Evolutionary conservation across 2,329 filamentous ascomycete species (phyloP).

Genomic region (Pseudogymnoascus sp.): DNA sequence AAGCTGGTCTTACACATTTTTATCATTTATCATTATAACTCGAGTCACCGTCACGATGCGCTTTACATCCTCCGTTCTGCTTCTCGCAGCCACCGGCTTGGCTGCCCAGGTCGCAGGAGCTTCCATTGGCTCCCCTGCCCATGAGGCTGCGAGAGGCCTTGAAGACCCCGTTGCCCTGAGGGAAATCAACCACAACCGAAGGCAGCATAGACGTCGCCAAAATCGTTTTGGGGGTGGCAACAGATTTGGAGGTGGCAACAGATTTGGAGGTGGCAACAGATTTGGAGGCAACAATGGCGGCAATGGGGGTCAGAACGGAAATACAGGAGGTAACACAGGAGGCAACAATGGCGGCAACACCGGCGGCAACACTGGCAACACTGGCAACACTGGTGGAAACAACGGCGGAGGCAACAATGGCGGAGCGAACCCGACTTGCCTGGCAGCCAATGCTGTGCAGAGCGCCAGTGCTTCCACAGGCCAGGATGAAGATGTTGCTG

Average conservation of each 20-base stretch:
- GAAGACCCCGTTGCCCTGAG: background rate
- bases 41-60: slow-evolving; percentile 4
- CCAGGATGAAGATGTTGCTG: slow-evolving; percentile 31
- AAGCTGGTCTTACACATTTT: slow-evolving; percentile 5
- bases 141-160: background rate
- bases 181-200: background rate
- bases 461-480: slow-evolving; percentile 33
- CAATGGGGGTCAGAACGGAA: background rate
- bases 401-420: slow-evolving; percentile 14
- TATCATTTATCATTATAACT: background rate
- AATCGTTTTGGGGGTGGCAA: background rate
- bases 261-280: background rate
- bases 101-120: slow-evolving; percentile 1
- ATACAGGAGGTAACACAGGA: slow-evolving; percentile 17
- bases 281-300: slow-evolving; percentile 14
- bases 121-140: background rate
- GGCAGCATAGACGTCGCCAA: slow-evolving; percentile 2
- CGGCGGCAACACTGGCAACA: slow-evolving; percentile 13
- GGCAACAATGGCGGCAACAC: slow-evolving; percentile 16
- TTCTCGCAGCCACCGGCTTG: slow-evolving; percentile 1
- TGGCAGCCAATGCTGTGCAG: slow-evolving; percentile 28
- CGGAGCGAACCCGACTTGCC: slow-evolving; percentile 27
- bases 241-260: background rate
- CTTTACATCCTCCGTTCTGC: background rate
- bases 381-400: slow-evolving; percentile 15